phyloP scores from a whole-genome alignment of 306 rosid genomes.

The Pterocarpus santalinus region DNA sequence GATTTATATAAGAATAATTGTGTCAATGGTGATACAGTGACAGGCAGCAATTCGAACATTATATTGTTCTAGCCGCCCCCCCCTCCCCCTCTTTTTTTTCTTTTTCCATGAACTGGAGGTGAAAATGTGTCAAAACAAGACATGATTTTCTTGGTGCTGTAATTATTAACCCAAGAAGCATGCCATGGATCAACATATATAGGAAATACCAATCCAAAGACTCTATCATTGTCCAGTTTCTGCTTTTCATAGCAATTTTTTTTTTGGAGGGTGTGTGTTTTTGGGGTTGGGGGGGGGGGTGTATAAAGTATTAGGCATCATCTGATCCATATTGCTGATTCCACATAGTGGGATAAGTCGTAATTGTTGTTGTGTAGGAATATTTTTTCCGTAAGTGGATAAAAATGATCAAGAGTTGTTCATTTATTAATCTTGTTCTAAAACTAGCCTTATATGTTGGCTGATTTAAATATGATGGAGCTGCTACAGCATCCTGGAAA shows the following conservation, averaged over 20 bases:
- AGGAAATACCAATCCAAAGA: background rate
- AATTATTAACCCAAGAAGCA: background rate
- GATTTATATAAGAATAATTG: conserved; percentile 4
- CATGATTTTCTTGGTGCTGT: no score
- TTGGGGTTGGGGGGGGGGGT: no score
- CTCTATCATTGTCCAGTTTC: background rate
- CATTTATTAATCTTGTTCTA: conserved; percentile 13
- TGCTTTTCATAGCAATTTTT: no score
- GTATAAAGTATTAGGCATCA: no score
- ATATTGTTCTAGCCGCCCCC: background rate
- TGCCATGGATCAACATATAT: background rate
- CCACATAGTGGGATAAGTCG: no score
- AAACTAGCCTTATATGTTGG: conserved; percentile 18
- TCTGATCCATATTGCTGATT: no score
- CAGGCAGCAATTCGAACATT: background rate
- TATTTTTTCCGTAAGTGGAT: background rate
- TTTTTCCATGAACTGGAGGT: background rate
- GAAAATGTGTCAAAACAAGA: background rate
- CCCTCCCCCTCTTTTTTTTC: background rate
- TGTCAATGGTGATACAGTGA: conserved; percentile 18
- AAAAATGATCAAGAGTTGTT: conserved; percentile 3
- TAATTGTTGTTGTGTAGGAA: no score
- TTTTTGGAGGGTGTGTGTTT: no score
- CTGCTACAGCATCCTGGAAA: conserved; percentile 4
- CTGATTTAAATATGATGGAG: background rate